Base-by-base conservation (phyloP, 352 stramenopile species). In the Thalassiosira oceanica region DNA sequence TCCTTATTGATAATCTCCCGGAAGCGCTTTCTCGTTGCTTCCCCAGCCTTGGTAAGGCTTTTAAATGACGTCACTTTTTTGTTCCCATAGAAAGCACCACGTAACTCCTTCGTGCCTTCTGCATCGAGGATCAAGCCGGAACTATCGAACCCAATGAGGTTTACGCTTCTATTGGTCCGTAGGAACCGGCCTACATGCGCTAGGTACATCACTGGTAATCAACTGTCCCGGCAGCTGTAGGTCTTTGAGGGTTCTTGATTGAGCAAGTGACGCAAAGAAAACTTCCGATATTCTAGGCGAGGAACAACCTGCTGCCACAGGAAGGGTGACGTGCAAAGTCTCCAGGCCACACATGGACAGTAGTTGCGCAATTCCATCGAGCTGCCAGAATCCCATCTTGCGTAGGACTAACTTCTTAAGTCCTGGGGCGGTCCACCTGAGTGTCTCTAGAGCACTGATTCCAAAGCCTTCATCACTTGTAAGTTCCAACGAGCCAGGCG, bases 1-100 rank as follows among this genome's bases (percentile, higher is more conserved):
- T 61, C 7, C 26, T 2, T n/a, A 7, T 64, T 57, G 2, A 21
- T 64, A 23, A 46, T 35, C 11, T 2, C 18, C 15, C n/a, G 15
- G 3, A 58, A 16, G 2, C 44, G 3, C 26, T 43, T 11, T 3
- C n/a, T 42, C 16, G 55, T 64, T 11, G 4, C 6, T 2, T 43
- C 6, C 1, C 33, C 7, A 10, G 55, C 55, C 10, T 54, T 57
- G 18, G 8, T 11, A 5, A 28, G 55, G 28, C 56, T 57, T 5
- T 57, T 4, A 20, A 64, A 7, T 35, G 15, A 21, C 1, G 44
- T 23, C 15, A 64, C 55, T 42, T 64, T 64, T 26, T 64, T 64
- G 41, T 64, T 64, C 6, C 55, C 55, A 26, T 64, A 64, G 24
- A 64, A 64, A 18, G 55, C 55, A 42, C 20, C 5, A 44, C 55